Base-by-base conservation (phyloP, 345 rosid genomes). In the Citrus maxima region DNA sequence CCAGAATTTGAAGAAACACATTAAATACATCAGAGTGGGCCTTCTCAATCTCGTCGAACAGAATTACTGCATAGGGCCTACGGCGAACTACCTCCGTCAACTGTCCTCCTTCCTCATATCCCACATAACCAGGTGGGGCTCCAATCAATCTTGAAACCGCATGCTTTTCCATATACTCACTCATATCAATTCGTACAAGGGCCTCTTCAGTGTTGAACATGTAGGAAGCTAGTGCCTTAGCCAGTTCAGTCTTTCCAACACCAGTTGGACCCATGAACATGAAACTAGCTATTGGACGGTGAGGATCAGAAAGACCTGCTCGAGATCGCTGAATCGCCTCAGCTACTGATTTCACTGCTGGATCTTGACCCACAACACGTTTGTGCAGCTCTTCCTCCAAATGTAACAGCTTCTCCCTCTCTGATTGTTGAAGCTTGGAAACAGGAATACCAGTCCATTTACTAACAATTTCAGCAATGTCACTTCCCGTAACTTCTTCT, bases 191-290 rank as follows among this genome's bases (percentile, higher is more conserved):
- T 67, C 98, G 84, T 18, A 97, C 99, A 46, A 93, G 84, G 14
- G 98, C 96, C 84, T 97, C 99, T 87, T 97, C 98, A 0, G 99
- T 93, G 84, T 93, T 94, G 92, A 97, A 94, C 83, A 97, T 7
- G 78, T 93, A 93, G 22, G 99, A 91, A 13, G 99, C 98, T 30
- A 97, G 89, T 70, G 98, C 91, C 88, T 94, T 94, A 13, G 99
- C 99, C 69, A 97, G 79, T 81, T 97, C 98, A 10, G 99, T 97
- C 85, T 97, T 97, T 22, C 99, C 98, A 61, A 97, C 98, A 81
- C 99, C 98, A 21, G 99, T 94, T 35, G 99, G 98, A 42, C 99
- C 99, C 99, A 97, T 97, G 80, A 97, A 93, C 99, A 97, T 97
- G 85, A 97, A 97, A 78, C 98, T 92, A 72, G 99, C 98, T 34